Base-by-base conservation (phyloP, 306 rosid species). In the Cyamopsis tetragonoloba region DNA sequence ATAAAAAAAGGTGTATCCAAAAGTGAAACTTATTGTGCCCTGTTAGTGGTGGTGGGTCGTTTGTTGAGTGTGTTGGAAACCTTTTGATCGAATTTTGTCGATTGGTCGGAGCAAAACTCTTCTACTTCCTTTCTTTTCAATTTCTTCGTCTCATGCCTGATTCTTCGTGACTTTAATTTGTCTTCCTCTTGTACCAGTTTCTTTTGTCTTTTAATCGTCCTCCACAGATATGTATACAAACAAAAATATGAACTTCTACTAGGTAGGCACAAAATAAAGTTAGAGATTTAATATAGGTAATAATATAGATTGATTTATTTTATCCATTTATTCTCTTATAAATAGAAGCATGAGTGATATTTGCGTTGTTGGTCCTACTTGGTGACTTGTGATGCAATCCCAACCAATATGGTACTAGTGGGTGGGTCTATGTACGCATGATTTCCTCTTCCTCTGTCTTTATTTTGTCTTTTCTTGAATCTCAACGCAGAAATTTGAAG, bases 61-160 rank as follows among this genome's bases (percentile, higher is more conserved):
- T n/a, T 14, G 22, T 80, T 82, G 90, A 87, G 82, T 87, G 85
- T 56, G 88, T 82, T 67, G 61, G 79, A 60, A n/a, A 31, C 73
- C 74, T 83, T 81, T 84, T 77, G 63, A 71, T 80, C 77, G 67
- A 73, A 85, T 68, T 20, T 64, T 91, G 97, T 91, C 97, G 81
- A 63, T 19, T 66, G 84, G 97, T 91, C 93, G 93, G 93, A 63
- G 67, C 69, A 62, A n/a, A 75, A 54, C 82, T 59, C 66, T 56
- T 69, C 67, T 50, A 43, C 67, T 80, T 50, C 28, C 67, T 77
- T 71, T 77, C 39, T 71, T 64, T 64, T 73, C 65, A 67, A 65
- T 41, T 68, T 80, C 59, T 65, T 62, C 75, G 64, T 86, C 87
- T 50, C 84, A 66, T 89, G 87, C 85, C 90, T 72, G 75, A 81